Conservation (phyloP, 2,329 filamentous ascomycete genomes). For the Calonectria hongkongensis region DNA sequence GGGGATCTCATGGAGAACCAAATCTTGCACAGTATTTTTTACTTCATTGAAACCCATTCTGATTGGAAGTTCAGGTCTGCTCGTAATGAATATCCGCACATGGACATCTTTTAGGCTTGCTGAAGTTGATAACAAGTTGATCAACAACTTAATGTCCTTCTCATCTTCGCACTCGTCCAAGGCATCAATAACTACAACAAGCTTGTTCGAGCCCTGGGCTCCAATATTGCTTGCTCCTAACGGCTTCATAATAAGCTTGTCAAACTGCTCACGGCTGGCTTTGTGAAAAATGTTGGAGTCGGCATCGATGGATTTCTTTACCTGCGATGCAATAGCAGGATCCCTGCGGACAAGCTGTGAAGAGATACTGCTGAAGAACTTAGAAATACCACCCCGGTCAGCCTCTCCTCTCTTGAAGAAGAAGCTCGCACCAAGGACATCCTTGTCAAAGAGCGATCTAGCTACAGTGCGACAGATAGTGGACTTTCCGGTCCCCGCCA, state of each 20-base stretch:
- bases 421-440: slow-evolving; percentile 39
- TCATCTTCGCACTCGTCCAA: slow-evolving; percentile 55
- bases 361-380: slow-evolving; percentile 64
- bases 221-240: not conserved
- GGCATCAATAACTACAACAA: slow-evolving; percentile 60
- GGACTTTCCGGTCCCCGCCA: slow-evolving; percentile 48
- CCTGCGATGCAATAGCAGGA: slow-evolving; percentile 52
- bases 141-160: slow-evolving; percentile 56
- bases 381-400: slow-evolving; percentile 59
- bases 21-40: slow-evolving; percentile 36
- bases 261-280: slow-evolving; percentile 60
- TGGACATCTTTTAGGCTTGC: slow-evolving; percentile 45
- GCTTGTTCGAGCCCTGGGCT: not conserved
- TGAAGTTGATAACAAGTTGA: slow-evolving; percentile 51
- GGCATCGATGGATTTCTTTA: slow-evolving; percentile 56
- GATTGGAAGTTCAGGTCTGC: slow-evolving; percentile 62
- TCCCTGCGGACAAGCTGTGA: slow-evolving; percentile 56
- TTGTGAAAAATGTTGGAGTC: slow-evolving; percentile 57
- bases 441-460: not conserved
- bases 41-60: slow-evolving; percentile 59
- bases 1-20: slow-evolving; percentile 62
- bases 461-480: slow-evolving; percentile 66
- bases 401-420: slow-evolving; percentile 61
- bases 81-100: slow-evolving; percentile 64
- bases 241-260: slow-evolving; percentile 62